These are phyloP conservation scores for Ustilago shanxiensis DNA, from an alignment of 1,284 basidiomycete genomes.

Conservation along the genomic window DNA sequence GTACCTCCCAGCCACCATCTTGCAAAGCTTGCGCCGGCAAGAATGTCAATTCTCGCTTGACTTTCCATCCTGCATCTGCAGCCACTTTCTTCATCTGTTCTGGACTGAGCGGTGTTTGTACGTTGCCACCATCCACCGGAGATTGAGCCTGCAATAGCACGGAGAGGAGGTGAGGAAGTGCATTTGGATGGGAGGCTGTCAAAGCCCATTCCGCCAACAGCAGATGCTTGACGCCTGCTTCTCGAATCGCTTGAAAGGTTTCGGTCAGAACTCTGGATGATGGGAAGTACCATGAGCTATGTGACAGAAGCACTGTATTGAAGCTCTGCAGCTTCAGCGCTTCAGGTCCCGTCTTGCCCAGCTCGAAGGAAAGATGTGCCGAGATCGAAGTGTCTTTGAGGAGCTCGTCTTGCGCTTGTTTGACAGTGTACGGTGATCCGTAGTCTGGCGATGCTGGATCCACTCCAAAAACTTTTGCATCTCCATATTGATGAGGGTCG, in stretches of 20 bases:
- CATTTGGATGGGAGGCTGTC: conserved; percentile 23
- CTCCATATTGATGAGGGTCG: not conserved
- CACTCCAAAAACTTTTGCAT: conserved; percentile 13
- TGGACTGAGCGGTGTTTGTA: conserved; percentile 21
- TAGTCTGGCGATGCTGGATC: conserved; percentile 24
- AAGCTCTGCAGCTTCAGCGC: conserved; percentile 4
- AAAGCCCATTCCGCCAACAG: conserved; percentile 37
- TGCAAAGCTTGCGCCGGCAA: conserved; percentile 18
- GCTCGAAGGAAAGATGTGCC: conserved; percentile 14
- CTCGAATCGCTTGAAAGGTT: conserved; percentile 14
- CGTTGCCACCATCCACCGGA: conserved; percentile 16
- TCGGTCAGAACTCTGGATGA: conserved; percentile 9
- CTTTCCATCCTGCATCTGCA: conserved; percentile 22
- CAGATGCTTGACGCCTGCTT: conserved; percentile 30
- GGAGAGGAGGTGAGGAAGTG: conserved; percentile 28
- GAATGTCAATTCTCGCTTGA: conserved; percentile 18
- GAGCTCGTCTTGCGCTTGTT: conserved; percentile 29
- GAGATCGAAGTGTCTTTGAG: not conserved
- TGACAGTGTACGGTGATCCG: conserved; percentile 28
- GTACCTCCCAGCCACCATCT: conserved; percentile 30
- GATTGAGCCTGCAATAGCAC: conserved; percentile 33
- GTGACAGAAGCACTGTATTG: conserved; percentile 23
- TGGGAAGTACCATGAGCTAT: conserved; percentile 37
- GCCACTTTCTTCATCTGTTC: conserved; percentile 15
- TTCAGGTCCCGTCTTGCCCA: conserved; percentile 24